Conservation (phyloP, 169 alveolate species). For the Plasmodium coatneyi region DNA sequence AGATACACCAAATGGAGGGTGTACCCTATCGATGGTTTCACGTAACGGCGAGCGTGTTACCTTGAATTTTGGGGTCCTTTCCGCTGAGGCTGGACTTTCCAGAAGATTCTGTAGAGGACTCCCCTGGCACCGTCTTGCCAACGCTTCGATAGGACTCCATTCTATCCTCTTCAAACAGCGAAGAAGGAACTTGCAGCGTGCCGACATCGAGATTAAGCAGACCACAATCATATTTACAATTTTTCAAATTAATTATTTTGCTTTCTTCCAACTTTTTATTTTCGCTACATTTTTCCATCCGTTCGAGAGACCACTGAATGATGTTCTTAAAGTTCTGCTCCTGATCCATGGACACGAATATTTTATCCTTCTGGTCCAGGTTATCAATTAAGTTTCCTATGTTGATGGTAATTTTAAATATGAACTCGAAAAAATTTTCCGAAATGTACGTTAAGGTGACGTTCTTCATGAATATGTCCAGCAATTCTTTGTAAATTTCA, state of each 20-base stretch:
- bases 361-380: constrained; percentile 47
- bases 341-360: constrained; percentile 46
- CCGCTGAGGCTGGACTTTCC: background rate
- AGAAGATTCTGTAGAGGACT: background rate
- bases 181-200: background rate
- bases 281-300: constrained; percentile 55
- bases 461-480: constrained; percentile 62
- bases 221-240: background rate
- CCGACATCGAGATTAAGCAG: background rate
- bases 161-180: background rate
- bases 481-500: constrained; percentile 69
- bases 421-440: constrained; percentile 57
- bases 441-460: constrained; percentile 52
- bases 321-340: constrained; percentile 42
- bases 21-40: background rate
- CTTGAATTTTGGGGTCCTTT: background rate
- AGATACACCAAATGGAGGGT: background rate
- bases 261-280: constrained; percentile 24
- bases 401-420: constrained; percentile 71
- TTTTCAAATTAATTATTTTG: background rate
- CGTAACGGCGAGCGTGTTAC: background rate
- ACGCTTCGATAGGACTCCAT: constrained; percentile 3
- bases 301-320: constrained; percentile 59
- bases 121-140: background rate
- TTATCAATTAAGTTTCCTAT: constrained; percentile 44